These are phyloP conservation scores for Yamadazyma laniorum DNA, from an alignment of 805 yeast genomes.

Conservation along the genomic window DNA sequence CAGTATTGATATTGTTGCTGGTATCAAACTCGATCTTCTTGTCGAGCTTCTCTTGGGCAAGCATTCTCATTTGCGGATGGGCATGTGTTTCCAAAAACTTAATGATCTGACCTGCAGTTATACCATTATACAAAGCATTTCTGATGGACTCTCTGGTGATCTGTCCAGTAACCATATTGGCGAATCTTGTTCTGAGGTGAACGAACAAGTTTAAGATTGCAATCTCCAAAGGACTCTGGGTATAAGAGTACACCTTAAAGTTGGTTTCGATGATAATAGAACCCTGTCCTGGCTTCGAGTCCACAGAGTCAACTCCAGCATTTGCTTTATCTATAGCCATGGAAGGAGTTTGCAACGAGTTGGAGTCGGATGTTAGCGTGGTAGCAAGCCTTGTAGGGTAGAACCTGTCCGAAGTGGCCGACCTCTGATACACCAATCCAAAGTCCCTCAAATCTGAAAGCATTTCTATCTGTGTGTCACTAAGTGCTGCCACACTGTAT, in stretches of 20 bases:
- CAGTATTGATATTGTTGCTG: slow-evolving; percentile 47
- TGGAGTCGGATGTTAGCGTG: slow-evolving; percentile 80
- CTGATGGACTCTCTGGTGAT: slow-evolving; percentile 90
- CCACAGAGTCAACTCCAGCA: slow-evolving; percentile 29
- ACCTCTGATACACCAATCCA: slow-evolving; percentile 74
- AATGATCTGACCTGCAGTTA: slow-evolving; percentile 92
- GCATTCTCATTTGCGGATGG: slow-evolving; percentile 81
- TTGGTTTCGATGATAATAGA: slow-evolving; percentile 89
- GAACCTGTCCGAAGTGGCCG: slow-evolving; percentile 57
- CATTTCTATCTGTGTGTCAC: slow-evolving; percentile 81
- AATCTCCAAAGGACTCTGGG: slow-evolving; percentile 91
- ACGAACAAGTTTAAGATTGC: slow-evolving; percentile 89
- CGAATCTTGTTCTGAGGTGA: slow-evolving; percentile 77
- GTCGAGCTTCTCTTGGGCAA: slow-evolving; percentile 66
- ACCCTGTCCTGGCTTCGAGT: slow-evolving; percentile 47
- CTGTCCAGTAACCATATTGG: slow-evolving; percentile 91
- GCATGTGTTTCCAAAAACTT: slow-evolving; percentile 88
- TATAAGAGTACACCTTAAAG: slow-evolving; percentile 88
- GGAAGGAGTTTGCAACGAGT: slow-evolving; percentile 68
- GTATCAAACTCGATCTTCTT: slow-evolving; percentile 66
- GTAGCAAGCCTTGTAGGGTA: slow-evolving; percentile 92
- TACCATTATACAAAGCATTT: slow-evolving; percentile 79
- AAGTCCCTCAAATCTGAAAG: slow-evolving; percentile 86
- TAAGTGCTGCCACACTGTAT: slow-evolving; percentile 66
- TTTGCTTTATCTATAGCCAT: slow-evolving; percentile 71